A percentile compares a stretch with the other conserved stretches of the same genome.
These are phyloP conservation scores for Thalia dealbata DNA, from an alignment of 176 grass and related monocot genomes.

Conservation along the genomic window DNA sequence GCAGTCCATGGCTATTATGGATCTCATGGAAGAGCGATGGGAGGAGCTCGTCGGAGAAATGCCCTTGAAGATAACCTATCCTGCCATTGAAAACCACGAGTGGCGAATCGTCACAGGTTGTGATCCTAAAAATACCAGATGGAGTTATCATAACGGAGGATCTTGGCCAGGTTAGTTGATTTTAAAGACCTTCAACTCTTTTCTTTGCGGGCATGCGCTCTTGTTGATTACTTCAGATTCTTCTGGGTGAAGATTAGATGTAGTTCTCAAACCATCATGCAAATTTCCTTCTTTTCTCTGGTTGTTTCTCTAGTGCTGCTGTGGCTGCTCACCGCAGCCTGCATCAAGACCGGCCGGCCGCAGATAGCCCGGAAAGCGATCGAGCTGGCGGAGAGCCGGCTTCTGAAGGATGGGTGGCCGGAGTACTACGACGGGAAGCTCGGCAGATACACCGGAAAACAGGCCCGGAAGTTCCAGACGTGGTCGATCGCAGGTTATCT, in stretches of 20 bases:
- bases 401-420: slow-evolving; percentile 8
- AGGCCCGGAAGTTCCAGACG: slow-evolving; percentile 9
- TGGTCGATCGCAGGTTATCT: slow-evolving; percentile 8
- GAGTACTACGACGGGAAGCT: slow-evolving; percentile 16
- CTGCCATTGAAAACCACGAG: slow-evolving; percentile 12
- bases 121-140: slow-evolving; percentile 13
- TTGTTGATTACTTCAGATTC: background rate
- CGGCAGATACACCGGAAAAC: slow-evolving; percentile 7
- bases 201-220: background rate
- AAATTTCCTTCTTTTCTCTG: background rate
- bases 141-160: slow-evolving; percentile 16
- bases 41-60: slow-evolving; percentile 11
- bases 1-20: slow-evolving; percentile 18
- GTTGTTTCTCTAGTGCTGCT: background rate
- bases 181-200: background rate
- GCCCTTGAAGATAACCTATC: slow-evolving; percentile 14
- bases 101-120: slow-evolving; percentile 11
- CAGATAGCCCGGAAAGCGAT: slow-evolving; percentile 9
- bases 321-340: slow-evolving; percentile 14
- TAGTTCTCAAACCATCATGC: background rate
- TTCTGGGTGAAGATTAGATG: too few relatives aligned
- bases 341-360: slow-evolving; percentile 9
- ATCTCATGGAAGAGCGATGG: slow-evolving; percentile 16
- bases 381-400: background rate
- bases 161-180: slow-evolving; percentile 14